Percentiles rank a stretch among this genome's conserved stretches.
Conservation (phyloP, 2,329 filamentous ascomycete species). For the Lomentospora prolificans region DNA sequence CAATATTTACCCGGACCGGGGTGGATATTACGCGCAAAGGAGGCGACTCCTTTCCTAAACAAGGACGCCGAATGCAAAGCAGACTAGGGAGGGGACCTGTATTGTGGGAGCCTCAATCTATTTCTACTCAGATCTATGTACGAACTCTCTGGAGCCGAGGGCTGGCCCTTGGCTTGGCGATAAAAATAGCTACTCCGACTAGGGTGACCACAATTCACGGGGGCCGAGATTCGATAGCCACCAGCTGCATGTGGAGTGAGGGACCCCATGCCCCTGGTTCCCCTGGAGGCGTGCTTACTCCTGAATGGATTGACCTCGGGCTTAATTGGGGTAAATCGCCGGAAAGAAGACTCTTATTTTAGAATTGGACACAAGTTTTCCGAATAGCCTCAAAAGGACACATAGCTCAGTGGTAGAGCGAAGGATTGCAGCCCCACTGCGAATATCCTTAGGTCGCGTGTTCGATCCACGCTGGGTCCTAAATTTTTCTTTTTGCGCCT, state of each 20-base stretch:
- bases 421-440: background rate
- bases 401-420: background rate
- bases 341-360: background rate
- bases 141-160: background rate
- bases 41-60: background rate
- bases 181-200: background rate
- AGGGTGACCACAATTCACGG: too few species aligned
- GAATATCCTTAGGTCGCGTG: background rate
- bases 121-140: background rate
- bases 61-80: background rate
- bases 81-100: background rate
- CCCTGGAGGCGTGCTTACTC: too few species aligned
- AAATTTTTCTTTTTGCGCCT: too few species aligned
- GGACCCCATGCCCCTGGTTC: too few species aligned
- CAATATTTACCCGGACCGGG: conserved; percentile 4
- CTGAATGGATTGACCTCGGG: background rate
- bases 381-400: background rate
- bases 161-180: background rate
- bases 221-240: too few species aligned
- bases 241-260: too few species aligned
- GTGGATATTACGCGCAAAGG: background rate
- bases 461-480: background rate
- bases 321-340: background rate
- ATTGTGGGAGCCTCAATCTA: background rate
- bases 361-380: background rate